Base-by-base conservation (phyloP, 164 flowering plant species). In the Vitis riparia region DNA sequence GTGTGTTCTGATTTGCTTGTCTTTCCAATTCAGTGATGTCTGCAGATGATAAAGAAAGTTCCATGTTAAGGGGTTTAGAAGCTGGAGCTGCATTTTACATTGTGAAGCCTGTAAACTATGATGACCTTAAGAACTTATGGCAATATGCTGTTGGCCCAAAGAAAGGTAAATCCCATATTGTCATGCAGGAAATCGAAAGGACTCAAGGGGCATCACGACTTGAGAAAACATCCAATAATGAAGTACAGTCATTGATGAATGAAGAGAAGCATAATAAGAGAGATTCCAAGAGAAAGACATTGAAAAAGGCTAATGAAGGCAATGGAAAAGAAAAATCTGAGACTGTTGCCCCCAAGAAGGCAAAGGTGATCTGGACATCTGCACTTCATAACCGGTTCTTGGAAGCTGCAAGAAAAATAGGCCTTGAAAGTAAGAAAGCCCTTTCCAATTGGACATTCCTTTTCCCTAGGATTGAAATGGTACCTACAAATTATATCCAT, bases 321-420 rank as follows among this genome's bases (percentile, higher is more conserved):
- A 37, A 37, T 37, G 44, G 44, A 37, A 37, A 37, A 37, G 44
- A 37, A 37, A 37, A 37, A 37, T 3, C 6, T 37, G 44, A 37
- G 44, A 37, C 44, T 37, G 27, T 48, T 27, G 11, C 44, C 3
- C 14, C 16, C 6, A 71, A 55, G 49, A 71, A 71, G 49, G 13
- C 51, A 10, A 62, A 63, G 62, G 67, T 70, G 8, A 11, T 51
- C 8, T 70, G 73, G 73, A 62, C 73, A 0, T 16, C 16, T 55
- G 23, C 29, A 9, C 73, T 70, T 63, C 73, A 70, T 8, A 14
- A 6, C 32, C 27, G 29, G n/a, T 70, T 70, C 73, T 63, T 70
- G 53, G 58, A 71, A 55, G 73, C 73, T 53, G 11, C 64, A 8
- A 30, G 17, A 8, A 13, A 9, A 5, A 30, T 62, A 9, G 73